Base-by-base conservation (phyloP, 2,329 filamentous ascomycete genomes). In the Xylariaceae sp. region DNA sequence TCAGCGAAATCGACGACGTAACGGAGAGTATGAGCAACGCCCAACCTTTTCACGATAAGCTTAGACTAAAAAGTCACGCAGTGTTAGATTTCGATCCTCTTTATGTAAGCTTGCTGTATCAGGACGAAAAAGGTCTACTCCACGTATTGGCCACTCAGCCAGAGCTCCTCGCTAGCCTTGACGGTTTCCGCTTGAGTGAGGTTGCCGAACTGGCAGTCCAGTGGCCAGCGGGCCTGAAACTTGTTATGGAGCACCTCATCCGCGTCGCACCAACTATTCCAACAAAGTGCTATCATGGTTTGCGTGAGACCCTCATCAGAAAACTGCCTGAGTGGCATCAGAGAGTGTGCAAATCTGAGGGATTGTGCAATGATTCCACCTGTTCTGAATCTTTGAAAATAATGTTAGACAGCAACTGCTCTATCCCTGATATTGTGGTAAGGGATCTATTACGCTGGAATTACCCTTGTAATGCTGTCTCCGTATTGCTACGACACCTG, bases 181-280 rank as follows among this genome's bases (percentile, higher is more conserved):
- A 8, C 18, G 20, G 15, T 6, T 36, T 16, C 8, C 1, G 4
- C 6, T 13, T 3, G 5, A 18, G 1, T 6, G 29, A n/a, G 11
- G 13, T 36, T 2, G 6, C 7, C 3, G 15, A 45, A n/a, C 49
- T 51, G n/a, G 32, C 33, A 13, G 18, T 35, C 16, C 24, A 26
- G 18, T 45, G 49, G 49, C 49, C 49, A 9, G 27, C 13, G 4
- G 49, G 41, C 7, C 37, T 51, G 11, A 33, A 20, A 2, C 11
- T 10, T 9, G 24, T 51, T 6, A 18, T 44, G 6, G 29, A 51
- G n/a, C 27, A 8, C 27, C 27, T 30, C 27, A 30, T 30, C 13
- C 13, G 8, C 8, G 27, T 30, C 27, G 27, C 27, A 8, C 8
- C 8, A 8, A 30, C 27, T 30, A 30, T n/a, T n/a, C n/a, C n/a